Evolutionary conservation across 2,329 filamentous ascomycete species (phyloP).

Genomic region (Lachnellula cervina): DNA sequence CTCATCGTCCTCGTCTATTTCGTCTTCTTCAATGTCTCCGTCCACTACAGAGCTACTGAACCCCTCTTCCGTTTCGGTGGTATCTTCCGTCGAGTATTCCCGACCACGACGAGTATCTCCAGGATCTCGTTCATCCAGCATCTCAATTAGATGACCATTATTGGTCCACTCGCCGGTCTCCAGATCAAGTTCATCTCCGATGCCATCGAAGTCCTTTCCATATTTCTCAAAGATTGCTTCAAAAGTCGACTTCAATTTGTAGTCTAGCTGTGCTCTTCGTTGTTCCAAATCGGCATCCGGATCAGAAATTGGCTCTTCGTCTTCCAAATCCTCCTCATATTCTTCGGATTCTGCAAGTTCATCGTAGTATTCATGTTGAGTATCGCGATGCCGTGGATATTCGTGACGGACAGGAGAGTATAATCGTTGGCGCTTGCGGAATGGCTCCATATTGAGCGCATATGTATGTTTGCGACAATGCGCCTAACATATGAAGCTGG

Average conservation of each 20-base stretch:
- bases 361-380: constrained; percentile 17
- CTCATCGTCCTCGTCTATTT: constrained; percentile 28
- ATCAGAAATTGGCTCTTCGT: constrained; percentile 35
- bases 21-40: constrained; percentile 19
- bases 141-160: constrained; percentile 74
- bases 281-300: constrained; percentile 54
- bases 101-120: constrained; percentile 28
- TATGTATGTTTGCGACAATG: constrained; percentile 1
- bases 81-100: constrained; percentile 14
- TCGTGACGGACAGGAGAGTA: constrained; percentile 32
- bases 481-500: neutral
- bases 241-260: constrained; percentile 74
- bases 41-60: constrained; percentile 9
- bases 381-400: constrained; percentile 15
- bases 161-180: constrained; percentile 75
- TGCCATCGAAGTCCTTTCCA: constrained; percentile 71
- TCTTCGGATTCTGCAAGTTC: constrained; percentile 1
- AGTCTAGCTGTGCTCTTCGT: constrained; percentile 61
- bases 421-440: constrained; percentile 57
- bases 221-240: constrained; percentile 90
- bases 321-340: constrained; percentile 10
- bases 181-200: constrained; percentile 88
- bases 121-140: constrained; percentile 52
- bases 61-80: constrained; percentile 15
- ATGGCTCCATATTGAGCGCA: constrained; percentile 47